A percentile compares a stretch with the other conserved stretches of the same genome.
Evolutionary conservation across 78 protist species (phyloP).

Genomic region (Paratrimastix pyriformis): DNA sequence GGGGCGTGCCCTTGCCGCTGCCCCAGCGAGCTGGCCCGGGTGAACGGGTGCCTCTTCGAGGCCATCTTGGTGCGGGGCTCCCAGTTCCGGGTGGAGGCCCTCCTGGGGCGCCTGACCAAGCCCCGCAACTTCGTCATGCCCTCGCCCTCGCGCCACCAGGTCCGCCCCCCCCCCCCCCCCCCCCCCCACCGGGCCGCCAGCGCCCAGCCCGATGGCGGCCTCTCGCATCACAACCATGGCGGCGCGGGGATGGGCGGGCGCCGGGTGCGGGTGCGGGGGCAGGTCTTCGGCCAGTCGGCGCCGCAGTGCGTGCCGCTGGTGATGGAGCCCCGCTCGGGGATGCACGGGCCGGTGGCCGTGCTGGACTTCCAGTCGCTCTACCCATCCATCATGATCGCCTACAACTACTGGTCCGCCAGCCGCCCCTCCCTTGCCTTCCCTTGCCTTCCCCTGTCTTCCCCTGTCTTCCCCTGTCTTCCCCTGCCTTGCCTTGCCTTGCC

Average conservation of each 20-base stretch:
- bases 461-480: no score
- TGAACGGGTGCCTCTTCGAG: constrained; percentile 12
- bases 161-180: no score
- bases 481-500: no score
- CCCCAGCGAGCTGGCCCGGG: constrained; percentile 15
- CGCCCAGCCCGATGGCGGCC: no score
- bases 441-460: no score
- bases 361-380: constrained; percentile 45
- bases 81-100: constrained; percentile 29
- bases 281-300: neutral
- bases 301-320: constrained; percentile 20
- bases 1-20: no score
- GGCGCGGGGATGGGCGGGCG: no score
- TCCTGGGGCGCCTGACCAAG: constrained; percentile 1
- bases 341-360: constrained; percentile 21
- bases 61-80: constrained; percentile 11
- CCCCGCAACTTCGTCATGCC: neutral
- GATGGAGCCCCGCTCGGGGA: constrained; percentile 27
- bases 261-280: no score
- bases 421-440: no score
- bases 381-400: constrained; percentile 38
- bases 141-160: neutral
- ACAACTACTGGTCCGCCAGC: constrained; percentile 37
- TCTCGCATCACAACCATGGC: no score
- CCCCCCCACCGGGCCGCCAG: no score